Conservation (phyloP, 179 eudicot genomes). For the Pouteria campechiana region DNA sequence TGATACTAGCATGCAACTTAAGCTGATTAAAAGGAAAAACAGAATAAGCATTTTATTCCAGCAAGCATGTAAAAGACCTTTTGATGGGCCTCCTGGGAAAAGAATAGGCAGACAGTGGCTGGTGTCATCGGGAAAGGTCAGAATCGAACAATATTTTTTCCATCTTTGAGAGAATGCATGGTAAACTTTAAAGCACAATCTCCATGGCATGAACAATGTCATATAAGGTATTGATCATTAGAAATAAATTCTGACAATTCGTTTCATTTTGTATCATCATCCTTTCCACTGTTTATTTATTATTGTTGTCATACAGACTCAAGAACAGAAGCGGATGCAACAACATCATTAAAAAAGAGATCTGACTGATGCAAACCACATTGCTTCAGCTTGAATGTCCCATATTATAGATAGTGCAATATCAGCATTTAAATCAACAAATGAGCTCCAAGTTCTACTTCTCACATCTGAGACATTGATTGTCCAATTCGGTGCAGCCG, state of each 20-base stretch:
- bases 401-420: neutral
- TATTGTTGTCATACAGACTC: neutral
- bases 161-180: neutral
- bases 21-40: too few species aligned
- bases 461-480: conserved; percentile 34
- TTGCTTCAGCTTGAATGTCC: neutral
- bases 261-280: neutral
- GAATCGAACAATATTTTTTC: neutral
- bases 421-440: too few species aligned
- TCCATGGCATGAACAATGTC: neutral
- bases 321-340: neutral
- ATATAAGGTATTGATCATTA: neutral
- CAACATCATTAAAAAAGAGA: too few species aligned
- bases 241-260: neutral
- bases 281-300: too few species aligned
- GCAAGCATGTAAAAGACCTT: too few species aligned
- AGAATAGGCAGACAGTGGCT: too few species aligned
- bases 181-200: neutral
- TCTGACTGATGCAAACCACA: neutral
- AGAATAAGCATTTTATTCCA: too few species aligned
- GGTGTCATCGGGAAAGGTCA: too few species aligned
- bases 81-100: too few species aligned
- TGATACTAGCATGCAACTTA: too few species aligned
- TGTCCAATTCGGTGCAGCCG: conserved; percentile 18
- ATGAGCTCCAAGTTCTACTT: neutral